Evolutionary conservation across 495 filamentous ascomycete species (phyloP).

Genomic region (Penicillium paradoxum): DNA sequence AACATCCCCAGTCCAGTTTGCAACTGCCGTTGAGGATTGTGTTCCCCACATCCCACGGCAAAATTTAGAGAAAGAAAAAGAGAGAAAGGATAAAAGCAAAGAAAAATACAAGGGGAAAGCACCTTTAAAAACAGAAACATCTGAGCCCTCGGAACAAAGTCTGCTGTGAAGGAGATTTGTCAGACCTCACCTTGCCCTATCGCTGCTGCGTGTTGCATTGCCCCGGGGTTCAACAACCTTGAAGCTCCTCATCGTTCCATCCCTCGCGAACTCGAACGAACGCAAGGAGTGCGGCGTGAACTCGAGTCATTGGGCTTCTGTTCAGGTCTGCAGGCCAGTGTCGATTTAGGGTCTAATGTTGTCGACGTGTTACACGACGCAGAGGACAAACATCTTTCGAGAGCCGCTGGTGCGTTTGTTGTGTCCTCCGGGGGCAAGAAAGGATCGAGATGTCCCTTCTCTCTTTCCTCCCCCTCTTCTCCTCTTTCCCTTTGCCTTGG

Average conservation of each 20-base stretch:
- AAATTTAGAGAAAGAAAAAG: conserved; percentile 3
- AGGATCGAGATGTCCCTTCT: conserved; percentile 4
- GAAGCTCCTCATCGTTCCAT: background rate
- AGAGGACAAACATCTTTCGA: conserved; percentile 39
- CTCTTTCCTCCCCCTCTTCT: conserved; percentile 10
- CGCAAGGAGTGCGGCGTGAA: conserved; percentile 4
- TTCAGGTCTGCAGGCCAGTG: conserved; percentile 27
- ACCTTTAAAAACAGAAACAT: background rate
- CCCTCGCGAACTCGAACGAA: conserved; percentile 1
- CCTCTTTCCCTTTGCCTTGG: background rate
- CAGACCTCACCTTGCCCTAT: background rate
- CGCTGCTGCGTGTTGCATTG: background rate
- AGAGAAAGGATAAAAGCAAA: background rate
- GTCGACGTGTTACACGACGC: conserved; percentile 36
- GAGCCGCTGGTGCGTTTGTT: conserved; percentile 33
- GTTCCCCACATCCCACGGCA: conserved; percentile 19
- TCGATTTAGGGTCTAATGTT: conserved; percentile 27
- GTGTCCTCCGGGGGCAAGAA: conserved; percentile 6
- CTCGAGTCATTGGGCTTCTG: conserved; percentile 26
- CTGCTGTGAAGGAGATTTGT: background rate
- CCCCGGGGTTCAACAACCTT: background rate
- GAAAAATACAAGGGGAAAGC: background rate
- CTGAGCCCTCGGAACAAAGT: background rate
- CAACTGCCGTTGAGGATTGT: conserved; percentile 30
- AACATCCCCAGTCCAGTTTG: conserved; percentile 26